These are phyloP conservation scores for Pyrenula aspistea DNA, from an alignment of 495 filamentous ascomycete species.

Conservation along the genomic window DNA sequence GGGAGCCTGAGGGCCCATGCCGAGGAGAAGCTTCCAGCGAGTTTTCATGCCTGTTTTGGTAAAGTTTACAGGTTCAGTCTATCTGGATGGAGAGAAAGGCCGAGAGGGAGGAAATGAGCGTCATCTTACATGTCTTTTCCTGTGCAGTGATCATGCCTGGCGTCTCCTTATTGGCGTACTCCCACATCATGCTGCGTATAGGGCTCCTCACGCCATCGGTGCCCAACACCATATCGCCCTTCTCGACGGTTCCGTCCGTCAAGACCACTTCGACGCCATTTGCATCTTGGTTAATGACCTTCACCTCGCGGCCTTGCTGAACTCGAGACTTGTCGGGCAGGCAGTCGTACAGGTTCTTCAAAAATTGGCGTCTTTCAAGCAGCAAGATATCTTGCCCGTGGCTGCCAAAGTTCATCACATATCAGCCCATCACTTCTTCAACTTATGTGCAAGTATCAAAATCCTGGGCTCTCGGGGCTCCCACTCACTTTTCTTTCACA, in stretches of 20 bases:
- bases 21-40: conserved; percentile 17
- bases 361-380: conserved; percentile 18
- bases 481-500: not conserved
- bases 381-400: conserved; percentile 10
- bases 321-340: not conserved
- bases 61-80: no score
- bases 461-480: no score
- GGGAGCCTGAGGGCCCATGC: conserved; percentile 7
- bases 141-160: conserved; percentile 4
- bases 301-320: conserved; percentile 7
- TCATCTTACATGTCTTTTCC: conserved; percentile 8
- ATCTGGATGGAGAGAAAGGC: not conserved
- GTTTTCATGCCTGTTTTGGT: no score
- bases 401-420: not conserved
- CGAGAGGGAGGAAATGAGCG: not conserved
- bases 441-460: not conserved
- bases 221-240: conserved; percentile 35
- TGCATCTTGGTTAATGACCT: conserved; percentile 2
- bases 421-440: not conserved
- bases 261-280: conserved; percentile 4
- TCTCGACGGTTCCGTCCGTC: conserved; percentile 17
- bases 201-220: conserved; percentile 41
- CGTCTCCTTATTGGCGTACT: conserved; percentile 6
- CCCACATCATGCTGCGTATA: conserved; percentile 28
- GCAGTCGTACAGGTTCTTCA: conserved; percentile 7